Base-by-base conservation (phyloP, 305 asterid genomes). In the Plantago rigida region DNA sequence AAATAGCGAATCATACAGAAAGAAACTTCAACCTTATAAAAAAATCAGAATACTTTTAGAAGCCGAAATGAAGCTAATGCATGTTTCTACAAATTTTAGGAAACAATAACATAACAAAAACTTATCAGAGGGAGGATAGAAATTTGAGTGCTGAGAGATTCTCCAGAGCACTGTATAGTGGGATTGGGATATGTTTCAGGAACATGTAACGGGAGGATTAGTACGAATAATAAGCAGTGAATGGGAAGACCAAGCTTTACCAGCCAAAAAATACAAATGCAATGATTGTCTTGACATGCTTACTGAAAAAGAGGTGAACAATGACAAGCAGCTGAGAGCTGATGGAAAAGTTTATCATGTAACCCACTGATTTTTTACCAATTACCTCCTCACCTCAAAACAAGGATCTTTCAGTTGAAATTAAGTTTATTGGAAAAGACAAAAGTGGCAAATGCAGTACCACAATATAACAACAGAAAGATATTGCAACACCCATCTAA, bases 41-140 rank as follows among this genome's bases (percentile, higher is more conserved):
- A 49, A 29, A n/a, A 29, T 45, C 14, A 34, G 28, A 47, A 52
- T 9, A 41, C 58, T 46, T 53, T 3, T 52, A 61, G n/a, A 61
- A 6, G 50, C 12, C 36, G 11, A 34, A 53, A 9, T 53, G 1
- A 13, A 29, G 8, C 17, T 13, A 28, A 28, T 53, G 19, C 44
- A 53, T 28, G 22, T 19, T 36, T 36, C 17, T 52, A 52, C 42
- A 11, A 14, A 31, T 26, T 24, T 52, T 52, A 5, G 9, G 11
- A 36, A 8, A 36, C 44, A 36, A 36, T 6, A 36, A 36, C 1
- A 36, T 7, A 8, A 36, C 10, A 36, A 36, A 36, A 36, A 1
- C 2, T 0, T 31, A 31, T 31, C 7, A 5, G 6, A 5, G 39
- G 39, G 7, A 31, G 39, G 6, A 31, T 4, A 31, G 4, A 31